phyloP scores from a whole-genome alignment of 2,329 filamentous ascomycete genomes.

The Cladosporium sp. region DNA sequence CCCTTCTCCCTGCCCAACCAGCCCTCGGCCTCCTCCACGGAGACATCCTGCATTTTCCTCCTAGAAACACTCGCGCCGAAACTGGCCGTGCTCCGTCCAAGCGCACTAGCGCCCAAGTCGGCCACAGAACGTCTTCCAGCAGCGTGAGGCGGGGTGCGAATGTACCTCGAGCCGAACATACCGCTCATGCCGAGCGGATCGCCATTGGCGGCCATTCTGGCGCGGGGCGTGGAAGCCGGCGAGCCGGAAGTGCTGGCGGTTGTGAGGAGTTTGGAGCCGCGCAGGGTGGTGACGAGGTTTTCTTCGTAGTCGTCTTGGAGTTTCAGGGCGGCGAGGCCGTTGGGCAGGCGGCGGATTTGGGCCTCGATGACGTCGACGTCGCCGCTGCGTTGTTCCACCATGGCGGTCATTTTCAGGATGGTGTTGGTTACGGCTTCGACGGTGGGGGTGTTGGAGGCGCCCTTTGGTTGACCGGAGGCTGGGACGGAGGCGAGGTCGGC shows the following conservation, averaged over 20 bases:
- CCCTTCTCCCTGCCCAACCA: constrained; percentile 30
- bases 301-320: constrained; percentile 31
- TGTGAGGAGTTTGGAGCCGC: constrained; percentile 21
- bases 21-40: constrained; percentile 36
- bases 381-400: constrained; percentile 85
- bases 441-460: constrained; percentile 60
- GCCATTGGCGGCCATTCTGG: constrained; percentile 28
- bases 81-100: constrained; percentile 25
- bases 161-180: constrained; percentile 27
- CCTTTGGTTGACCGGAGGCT: constrained; percentile 31
- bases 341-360: constrained; percentile 67
- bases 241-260: constrained; percentile 14
- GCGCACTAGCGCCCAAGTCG: constrained; percentile 20
- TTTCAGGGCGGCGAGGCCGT: constrained; percentile 26
- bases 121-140: constrained; percentile 27
- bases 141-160: constrained; percentile 26
- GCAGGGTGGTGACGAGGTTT: constrained; percentile 27
- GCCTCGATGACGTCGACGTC: constrained; percentile 88
- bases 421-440: constrained; percentile 90
- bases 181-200: constrained; percentile 32
- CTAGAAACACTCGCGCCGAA: constrained; percentile 23
- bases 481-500: constrained; percentile 63
- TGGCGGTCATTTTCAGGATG: constrained; percentile 84
- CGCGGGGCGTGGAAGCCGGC: constrained; percentile 36
- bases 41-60: constrained; percentile 37